Evolutionary conservation across 192 early-diverging fungal species (phyloP), one percentile per base, ranked within the genome.

Genomic region (Coemansia guatemalensis): DNA sequence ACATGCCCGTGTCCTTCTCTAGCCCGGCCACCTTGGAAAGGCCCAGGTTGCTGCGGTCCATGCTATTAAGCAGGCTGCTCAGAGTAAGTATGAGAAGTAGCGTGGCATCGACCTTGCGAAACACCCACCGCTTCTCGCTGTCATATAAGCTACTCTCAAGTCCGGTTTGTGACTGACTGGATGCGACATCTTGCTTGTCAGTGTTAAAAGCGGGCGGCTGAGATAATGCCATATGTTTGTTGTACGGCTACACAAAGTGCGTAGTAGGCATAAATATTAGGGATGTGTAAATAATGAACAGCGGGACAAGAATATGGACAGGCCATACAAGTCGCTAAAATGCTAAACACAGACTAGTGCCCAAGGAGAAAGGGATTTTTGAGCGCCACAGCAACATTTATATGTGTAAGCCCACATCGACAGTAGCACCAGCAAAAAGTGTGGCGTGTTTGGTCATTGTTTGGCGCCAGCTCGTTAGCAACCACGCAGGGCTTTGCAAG

Each of bases 21-120:
- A 73, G 59, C 8, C 48, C 50, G 11, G 55, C 64, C 12, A 73
- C 71, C 64, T 73, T 73, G 5, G 71, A 58, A 23, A 73, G 50
- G 8, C 71, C 71, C 35, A 73, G 71, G 59, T 73, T 73, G 54
- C 59, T 65, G 20, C 64, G 64, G 50, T 73, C 71, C 64, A 73
- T 73, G 60, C 64, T 67, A 60, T 73, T 73, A 39, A 73, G 64
- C 48, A 73, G 54, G 29, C 67, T 73, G 56, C 64, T 73, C 3
- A 73, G 54, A 8, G 67, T 67, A n/a, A 73, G 30, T 5, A 73
- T 66, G 21, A 73, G 57, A 11, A 73, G 64, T 20, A 73, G 64
- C 14, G 64, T 62, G 1, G 60, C 55, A 60, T 73, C 71, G 25
- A 73, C 65, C 50, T 73, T 73, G 54, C 64, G 64, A 53, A 66